phyloP scores from a whole-genome alignment of 495 filamentous ascomycete species.

The Neurospora discreta region DNA sequence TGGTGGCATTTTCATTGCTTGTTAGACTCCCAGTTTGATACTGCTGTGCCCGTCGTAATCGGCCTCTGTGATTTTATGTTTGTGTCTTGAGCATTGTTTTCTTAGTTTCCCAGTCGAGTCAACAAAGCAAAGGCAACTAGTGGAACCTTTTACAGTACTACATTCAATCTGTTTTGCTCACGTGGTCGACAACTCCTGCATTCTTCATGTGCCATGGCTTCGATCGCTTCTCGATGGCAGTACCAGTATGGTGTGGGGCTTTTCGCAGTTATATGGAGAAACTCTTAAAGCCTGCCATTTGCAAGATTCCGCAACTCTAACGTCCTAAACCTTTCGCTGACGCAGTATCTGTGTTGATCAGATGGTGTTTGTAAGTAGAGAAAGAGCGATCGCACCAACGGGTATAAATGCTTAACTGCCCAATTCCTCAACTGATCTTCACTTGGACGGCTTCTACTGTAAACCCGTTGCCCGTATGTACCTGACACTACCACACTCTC shows the following conservation, averaged over 20 bases:
- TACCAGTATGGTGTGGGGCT: background rate
- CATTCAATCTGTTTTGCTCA: background rate
- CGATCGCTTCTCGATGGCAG: background rate
- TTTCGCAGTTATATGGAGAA: background rate
- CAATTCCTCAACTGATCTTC: background rate
- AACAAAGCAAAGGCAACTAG: background rate
- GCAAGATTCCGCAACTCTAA: background rate
- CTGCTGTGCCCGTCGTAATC: background rate
- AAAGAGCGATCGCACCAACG: background rate
- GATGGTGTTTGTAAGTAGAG: background rate
- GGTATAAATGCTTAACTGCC: background rate
- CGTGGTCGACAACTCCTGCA: background rate
- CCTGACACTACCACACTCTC: background rate
- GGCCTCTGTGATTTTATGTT: background rate
- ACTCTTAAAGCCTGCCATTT: background rate
- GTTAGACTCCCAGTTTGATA: background rate
- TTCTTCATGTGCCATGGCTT: background rate
- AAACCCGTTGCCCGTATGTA: background rate
- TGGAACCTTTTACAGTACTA: background rate
- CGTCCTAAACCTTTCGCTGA: background rate
- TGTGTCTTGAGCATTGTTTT: background rate
- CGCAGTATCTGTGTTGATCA: background rate
- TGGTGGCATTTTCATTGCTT: background rate
- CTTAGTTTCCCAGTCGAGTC: background rate
- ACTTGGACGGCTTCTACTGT: background rate